Base-by-base conservation (phyloP, 768 basidiomycete genomes). In the Clitopilus hobsonii region DNA sequence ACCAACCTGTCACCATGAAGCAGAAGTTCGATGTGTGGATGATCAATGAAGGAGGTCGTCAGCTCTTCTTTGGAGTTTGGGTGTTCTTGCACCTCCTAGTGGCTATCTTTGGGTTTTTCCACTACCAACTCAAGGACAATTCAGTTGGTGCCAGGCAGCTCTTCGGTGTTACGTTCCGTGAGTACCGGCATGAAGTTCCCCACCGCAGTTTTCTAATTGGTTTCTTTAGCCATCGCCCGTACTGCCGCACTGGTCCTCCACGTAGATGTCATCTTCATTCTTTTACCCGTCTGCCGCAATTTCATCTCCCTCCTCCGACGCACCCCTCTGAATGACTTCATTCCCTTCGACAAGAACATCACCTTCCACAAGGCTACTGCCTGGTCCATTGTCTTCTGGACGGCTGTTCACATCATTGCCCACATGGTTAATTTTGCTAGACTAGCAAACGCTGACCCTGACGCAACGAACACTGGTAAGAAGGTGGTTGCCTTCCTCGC, bases 321-420 rank as follows among this genome's bases (percentile, higher is more conserved):
- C 52, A 93, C 92, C 0, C 84, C 94, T 2, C 75, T 98, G 56
- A 91, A 91, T 73, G 78, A 83, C 59, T 70, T 93, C 72, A 90
- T 96, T 58, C 93, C 93, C 20, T 96, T 98, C 66, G 94, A 96
- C 77, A 89, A 94, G 76, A 93, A 89, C 67, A 84, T 97, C 69
- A 84, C 84, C 6, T 88, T 97, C 69, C 94, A 93, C 77, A 94
- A 92, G 68, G 84, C 89, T 57, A 89, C 89, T 2, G 95, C 83
- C 6, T 97, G 91, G 91, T 87, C 90, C 26, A 94, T 98, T 58
- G 88, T 94, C 52, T 71, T 83, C 47, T 88, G 86, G 63, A 81
- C 85, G 13, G 67, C 79, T 56, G 81, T 97, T 13, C 95, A 97
- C 70, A 85, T 86, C 58, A 64, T 74, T 32, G 89, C 93, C 2